Base-by-base conservation (phyloP, 208 protist genomes). In the Wallacemonas sp. region DNA sequence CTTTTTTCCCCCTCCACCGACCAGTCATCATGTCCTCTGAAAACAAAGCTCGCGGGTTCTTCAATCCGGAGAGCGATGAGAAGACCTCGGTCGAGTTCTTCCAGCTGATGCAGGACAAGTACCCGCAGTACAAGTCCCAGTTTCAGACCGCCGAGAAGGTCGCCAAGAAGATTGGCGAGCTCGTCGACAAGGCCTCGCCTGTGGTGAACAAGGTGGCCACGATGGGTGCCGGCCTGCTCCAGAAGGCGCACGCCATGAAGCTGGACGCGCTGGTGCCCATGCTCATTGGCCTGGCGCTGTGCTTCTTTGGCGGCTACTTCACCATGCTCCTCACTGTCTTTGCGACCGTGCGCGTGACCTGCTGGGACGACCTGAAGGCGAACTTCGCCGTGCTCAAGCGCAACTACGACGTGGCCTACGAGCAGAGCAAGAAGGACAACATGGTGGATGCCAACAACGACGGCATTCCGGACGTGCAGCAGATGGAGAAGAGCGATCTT, bases 231-330 rank as follows among this genome's bases (percentile, higher is more conserved):
- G 12, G 26, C 2, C 28, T 63, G 7, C 57, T 57, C 31, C 61
- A 76, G 55, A 70, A 77, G 57, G 39, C 74, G n/a, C 29, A 65
- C 25, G 36, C 59, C 42, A 61, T 77, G 42, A 57, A 73, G 16
- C 33, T 89, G 48, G 63, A 76, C 2, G 71, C 81, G 62, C 61
- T 84, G 18, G 12, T 70, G 22, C 82, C 82, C 25, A 69, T 92
- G 64, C 33, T 92, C 29, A 57, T 89, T 14, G 88, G 88, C 45
- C 68, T 94, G 18, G 65, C 62, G 10, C 49, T 94, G 22, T 93
- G 84, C 72, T 94, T 96, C 63, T 94, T 95, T 65, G 91, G 91
- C 16, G 85, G 88, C 18, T 74, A 65, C 61, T 96, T 90, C 67
- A 74, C 79, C 26, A 85, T 88, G 59, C 65, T 91, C 23, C 77